Percentiles rank a stretch among this genome's conserved stretches.
These are phyloP conservation scores for Harringtonia lauricola DNA, from an alignment of 2,329 filamentous ascomycete genomes.

Conservation along the genomic window DNA sequence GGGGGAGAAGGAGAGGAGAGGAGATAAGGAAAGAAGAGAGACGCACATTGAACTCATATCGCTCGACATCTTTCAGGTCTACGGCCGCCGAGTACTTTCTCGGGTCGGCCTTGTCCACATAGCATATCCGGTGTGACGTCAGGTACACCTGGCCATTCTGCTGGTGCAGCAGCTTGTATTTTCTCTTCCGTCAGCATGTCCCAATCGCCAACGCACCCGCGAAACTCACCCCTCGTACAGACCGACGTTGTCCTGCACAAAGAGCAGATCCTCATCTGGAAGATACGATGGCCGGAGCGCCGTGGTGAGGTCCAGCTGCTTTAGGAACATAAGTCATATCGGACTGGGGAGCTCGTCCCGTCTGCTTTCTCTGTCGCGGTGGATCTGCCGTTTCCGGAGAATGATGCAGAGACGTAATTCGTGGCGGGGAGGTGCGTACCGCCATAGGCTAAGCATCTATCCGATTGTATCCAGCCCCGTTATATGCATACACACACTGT, in stretches of 20 bases:
- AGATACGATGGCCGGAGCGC: slow-evolving; percentile 86
- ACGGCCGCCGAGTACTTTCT: slow-evolving; percentile 75
- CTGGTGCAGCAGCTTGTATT: slow-evolving; percentile 87
- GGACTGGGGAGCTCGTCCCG: slow-evolving; percentile 17
- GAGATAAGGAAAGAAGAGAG: neutral
- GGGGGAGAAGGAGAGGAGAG: neutral
- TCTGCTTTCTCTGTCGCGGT: neutral
- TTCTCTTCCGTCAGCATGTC: slow-evolving; percentile 38
- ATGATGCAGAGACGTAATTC: no score
- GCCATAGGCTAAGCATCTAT: no score
- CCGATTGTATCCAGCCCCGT: no score
- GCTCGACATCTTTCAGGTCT: slow-evolving; percentile 83
- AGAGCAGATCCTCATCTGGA: slow-evolving; percentile 87
- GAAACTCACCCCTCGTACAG: slow-evolving; percentile 83
- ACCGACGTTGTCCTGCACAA: slow-evolving; percentile 95
- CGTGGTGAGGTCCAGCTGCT: slow-evolving; percentile 89
- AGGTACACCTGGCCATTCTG: slow-evolving; percentile 95
- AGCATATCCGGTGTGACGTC: slow-evolving; percentile 91
- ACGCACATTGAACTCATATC: slow-evolving; percentile 75
- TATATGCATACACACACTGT: no score
- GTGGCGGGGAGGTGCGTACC: no score
- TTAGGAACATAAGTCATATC: slow-evolving; percentile 87
- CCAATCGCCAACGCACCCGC: neutral
- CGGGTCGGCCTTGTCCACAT: slow-evolving; percentile 81
- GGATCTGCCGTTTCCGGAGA: no score